phyloP scores from a whole-genome alignment of 2,329 filamentous ascomycete species.

The Hypoxylon rubiginosum region DNA sequence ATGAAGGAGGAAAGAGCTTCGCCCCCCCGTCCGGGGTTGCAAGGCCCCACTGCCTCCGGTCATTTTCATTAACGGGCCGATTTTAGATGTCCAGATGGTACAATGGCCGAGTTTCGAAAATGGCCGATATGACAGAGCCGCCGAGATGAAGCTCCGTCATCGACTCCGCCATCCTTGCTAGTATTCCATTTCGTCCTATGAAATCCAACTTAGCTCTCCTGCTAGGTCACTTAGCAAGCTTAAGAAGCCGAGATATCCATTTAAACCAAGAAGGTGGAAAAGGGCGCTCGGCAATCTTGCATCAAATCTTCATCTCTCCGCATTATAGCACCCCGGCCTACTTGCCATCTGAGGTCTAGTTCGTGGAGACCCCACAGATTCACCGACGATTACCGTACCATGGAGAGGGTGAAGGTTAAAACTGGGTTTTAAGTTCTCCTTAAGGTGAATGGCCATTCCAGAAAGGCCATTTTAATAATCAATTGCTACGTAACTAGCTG shows the following conservation, averaged over 20 bases:
- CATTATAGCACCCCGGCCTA: slow-evolving; percentile 10
- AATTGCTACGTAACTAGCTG: too few species aligned
- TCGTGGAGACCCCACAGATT: slow-evolving; percentile 20
- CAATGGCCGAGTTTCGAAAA: slow-evolving; percentile 24
- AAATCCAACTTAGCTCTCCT: neutral
- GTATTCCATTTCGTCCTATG: slow-evolving; percentile 8
- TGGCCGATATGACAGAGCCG: slow-evolving; percentile 24
- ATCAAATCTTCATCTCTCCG: slow-evolving; percentile 19
- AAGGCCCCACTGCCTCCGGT: slow-evolving; percentile 16
- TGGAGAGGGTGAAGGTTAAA: too few species aligned
- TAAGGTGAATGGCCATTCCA: too few species aligned
- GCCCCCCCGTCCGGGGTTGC: slow-evolving; percentile 2
- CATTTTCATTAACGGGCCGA: slow-evolving; percentile 32
- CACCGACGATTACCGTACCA: too few species aligned
- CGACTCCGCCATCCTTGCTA: slow-evolving; percentile 31
- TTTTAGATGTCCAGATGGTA: slow-evolving; percentile 21
- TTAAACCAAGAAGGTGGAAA: neutral
- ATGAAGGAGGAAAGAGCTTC: slow-evolving; percentile 3
- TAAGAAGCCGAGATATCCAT: neutral
- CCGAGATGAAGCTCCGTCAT: slow-evolving; percentile 25
- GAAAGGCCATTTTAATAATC: too few species aligned
- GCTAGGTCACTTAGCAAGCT: neutral
- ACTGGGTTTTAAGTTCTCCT: too few species aligned
- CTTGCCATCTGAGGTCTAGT: slow-evolving; percentile 3
- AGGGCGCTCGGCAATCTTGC: neutral